Conservation (phyloP, 352 stramenopile genomes). For the Phytophthora brassicae region DNA sequence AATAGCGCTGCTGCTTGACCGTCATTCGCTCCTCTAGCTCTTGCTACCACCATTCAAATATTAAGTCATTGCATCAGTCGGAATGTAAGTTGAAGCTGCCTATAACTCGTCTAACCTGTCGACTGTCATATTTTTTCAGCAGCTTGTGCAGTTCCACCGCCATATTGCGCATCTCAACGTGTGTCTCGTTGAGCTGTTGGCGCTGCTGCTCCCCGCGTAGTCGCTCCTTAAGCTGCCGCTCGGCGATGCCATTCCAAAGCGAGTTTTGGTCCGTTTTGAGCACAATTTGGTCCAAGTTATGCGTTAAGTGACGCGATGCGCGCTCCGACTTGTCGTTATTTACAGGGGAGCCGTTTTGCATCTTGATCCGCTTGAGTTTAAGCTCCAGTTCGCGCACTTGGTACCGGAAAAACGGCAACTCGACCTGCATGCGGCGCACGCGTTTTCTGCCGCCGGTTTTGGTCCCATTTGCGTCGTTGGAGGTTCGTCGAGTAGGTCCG, state of each 20-base stretch:
- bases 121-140: constrained; percentile 16
- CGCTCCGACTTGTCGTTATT: not conserved
- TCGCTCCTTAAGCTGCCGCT: constrained; percentile 32
- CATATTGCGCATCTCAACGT: not conserved
- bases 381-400: constrained; percentile 37
- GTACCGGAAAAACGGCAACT: constrained; percentile 32
- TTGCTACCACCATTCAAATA: constrained; percentile 7
- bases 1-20: constrained; percentile 3
- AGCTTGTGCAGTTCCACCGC: constrained; percentile 17
- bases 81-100: constrained; percentile 20
- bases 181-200: constrained; percentile 8
- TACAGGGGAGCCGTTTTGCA: not conserved
- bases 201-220: constrained; percentile 21
- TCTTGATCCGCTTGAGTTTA: constrained; percentile 26
- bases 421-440: constrained; percentile 25
- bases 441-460: constrained; percentile 16
- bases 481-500: not conserved
- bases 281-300: constrained; percentile 13
- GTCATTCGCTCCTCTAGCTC: not conserved
- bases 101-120: not conserved
- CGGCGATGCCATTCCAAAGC: constrained; percentile 27
- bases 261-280: constrained; percentile 7
- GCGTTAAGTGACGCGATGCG: not conserved
- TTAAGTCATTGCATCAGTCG: constrained; percentile 13
- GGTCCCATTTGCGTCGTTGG: not conserved